A percentile compares a stretch with the other conserved stretches of the same genome.
phyloP scores from a whole-genome alignment of 495 filamentous ascomycete genomes.

The Neurospora sp. region DNA sequence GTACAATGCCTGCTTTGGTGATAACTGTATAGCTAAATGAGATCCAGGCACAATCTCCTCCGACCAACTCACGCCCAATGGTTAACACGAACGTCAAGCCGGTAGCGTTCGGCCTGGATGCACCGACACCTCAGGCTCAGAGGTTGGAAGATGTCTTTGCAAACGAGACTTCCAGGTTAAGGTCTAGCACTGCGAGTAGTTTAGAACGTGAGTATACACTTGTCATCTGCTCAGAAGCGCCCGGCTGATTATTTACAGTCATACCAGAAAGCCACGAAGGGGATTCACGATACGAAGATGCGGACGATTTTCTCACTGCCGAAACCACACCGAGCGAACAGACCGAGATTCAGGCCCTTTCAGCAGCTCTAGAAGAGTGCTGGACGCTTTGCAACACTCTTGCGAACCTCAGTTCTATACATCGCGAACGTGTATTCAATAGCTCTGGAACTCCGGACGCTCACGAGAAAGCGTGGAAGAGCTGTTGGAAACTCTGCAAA shows the following conservation, averaged over 20 bases:
- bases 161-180: slow-evolving; percentile 28
- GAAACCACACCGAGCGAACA: slow-evolving; percentile 39
- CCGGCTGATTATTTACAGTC: slow-evolving; percentile 19
- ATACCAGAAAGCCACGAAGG: slow-evolving; percentile 39
- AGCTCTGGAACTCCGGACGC: slow-evolving; percentile 57
- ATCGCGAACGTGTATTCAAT: slow-evolving; percentile 68
- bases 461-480: slow-evolving; percentile 81
- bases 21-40: slow-evolving; percentile 6
- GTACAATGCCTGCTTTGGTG: slow-evolving; percentile 9
- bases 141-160: slow-evolving; percentile 55
- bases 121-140: slow-evolving; percentile 72
- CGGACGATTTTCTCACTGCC: slow-evolving; percentile 28
- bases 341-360: slow-evolving; percentile 59
- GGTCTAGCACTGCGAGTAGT: slow-evolving; percentile 47
- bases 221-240: not conserved
- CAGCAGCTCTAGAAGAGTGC: slow-evolving; percentile 72
- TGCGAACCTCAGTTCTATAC: slow-evolving; percentile 72
- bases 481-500: slow-evolving; percentile 85
- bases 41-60: slow-evolving; percentile 15
- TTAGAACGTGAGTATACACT: slow-evolving; percentile 54
- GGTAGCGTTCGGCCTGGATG: slow-evolving; percentile 52
- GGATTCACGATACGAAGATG: slow-evolving; percentile 31
- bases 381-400: slow-evolving; percentile 92
- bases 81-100: slow-evolving; percentile 60
- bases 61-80: slow-evolving; percentile 45